Evolutionary conservation across 306 rosid genomes (phyloP), one percentile per base, ranked within the genome.

Genomic region (Astragalus glycyphyllos): DNA sequence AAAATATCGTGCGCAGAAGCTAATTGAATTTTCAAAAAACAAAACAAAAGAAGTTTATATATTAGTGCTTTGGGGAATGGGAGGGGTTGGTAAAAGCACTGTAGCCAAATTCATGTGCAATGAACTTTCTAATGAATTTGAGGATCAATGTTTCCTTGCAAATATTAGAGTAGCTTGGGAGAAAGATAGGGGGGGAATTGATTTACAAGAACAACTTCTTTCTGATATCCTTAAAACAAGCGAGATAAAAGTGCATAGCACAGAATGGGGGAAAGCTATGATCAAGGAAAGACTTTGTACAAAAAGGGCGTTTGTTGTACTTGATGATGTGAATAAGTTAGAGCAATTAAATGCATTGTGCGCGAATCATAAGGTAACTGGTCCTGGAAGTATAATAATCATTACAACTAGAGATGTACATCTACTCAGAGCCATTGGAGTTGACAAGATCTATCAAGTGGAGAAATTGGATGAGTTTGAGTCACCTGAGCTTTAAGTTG

Each of bases 331-430:
- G 44, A 61, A 12, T 0, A 42, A 32, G 7, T 51, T 34, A 4
- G 62, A 61, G 54, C 77, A 73, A 40, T n/a, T 62, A 3, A 41
- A 23, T 12, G 54, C 70, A n/a, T 15, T 73, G 0, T 73, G 70
- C 29, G 77, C n/a, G 10, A 23, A 40, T 13, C 51, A 35, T 62
- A 3, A 14, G 0, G 58, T 56, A 77, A 44, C 73, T 12, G 83
- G 79, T 8, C 0, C 17, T 2, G 85, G 69, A 29, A 78, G 88
- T 72, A 60, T 68, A 72, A 1, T 78, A 8, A 37, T 80, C 7
- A 29, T 55, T 35, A 84, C 83, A 58, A 80, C 81, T 0, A 61
- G 85, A 35, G 71, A 80, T 77, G 32, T 11, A 0, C 68, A 7
- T 14, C 0, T 84, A 8, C 71, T 84, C 4, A 53, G 49, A 3